Evolutionary conservation across 768 basidiomycete species (phyloP).

Genomic region (Tricholoma sp.): DNA sequence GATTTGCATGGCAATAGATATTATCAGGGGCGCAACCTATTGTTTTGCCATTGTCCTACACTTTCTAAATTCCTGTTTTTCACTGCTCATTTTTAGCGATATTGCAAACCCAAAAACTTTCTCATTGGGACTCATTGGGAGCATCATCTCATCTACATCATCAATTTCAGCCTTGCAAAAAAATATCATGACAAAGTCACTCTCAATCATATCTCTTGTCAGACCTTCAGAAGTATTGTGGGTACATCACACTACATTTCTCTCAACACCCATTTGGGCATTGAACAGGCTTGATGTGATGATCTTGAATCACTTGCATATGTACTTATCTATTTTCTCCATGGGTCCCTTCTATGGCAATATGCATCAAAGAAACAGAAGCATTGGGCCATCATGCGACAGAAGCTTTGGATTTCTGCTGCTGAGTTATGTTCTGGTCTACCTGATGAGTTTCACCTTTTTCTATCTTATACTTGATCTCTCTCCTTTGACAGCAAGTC

Average conservation of each 20-base stretch:
- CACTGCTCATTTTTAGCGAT: too few species aligned
- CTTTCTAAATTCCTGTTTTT: too few species aligned
- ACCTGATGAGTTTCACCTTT: background rate
- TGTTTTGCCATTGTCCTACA: too few species aligned
- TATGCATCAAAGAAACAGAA: too few species aligned
- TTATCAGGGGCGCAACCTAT: too few species aligned
- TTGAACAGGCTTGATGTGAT: slow-evolving; percentile 87
- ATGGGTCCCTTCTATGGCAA: too few species aligned
- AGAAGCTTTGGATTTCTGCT: background rate
- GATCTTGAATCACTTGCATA: slow-evolving; percentile 96
- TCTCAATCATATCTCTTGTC: background rate
- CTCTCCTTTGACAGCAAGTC: background rate
- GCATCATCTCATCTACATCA: background rate
- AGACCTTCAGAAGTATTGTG: background rate
- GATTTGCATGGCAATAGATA: too few species aligned
- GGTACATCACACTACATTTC: background rate
- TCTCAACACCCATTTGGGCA: slow-evolving; percentile 39
- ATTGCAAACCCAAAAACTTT: too few species aligned
- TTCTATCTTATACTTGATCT: background rate
- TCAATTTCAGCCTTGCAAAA: background rate
- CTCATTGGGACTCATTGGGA: background rate
- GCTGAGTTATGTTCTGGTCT: background rate
- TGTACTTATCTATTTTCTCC: slow-evolving; percentile 51
- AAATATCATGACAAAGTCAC: background rate
- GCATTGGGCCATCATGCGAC: background rate